These are phyloP conservation scores for Candida gigantensis DNA, from an alignment of 1,139 yeast species.

Conservation along the genomic window DNA sequence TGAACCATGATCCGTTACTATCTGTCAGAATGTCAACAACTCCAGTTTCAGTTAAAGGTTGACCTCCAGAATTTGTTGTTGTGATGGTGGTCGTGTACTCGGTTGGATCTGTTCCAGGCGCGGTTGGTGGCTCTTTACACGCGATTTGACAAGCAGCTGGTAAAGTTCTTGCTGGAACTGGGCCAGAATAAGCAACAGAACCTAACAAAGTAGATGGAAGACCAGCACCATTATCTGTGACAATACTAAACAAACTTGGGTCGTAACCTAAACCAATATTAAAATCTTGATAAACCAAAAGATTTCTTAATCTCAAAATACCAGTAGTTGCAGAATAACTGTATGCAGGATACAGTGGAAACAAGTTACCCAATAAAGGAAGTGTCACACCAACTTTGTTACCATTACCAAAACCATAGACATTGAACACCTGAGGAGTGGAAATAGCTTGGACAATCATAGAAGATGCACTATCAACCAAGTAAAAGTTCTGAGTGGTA, in stretches of 20 bases:
- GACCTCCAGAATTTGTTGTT: too few relatives aligned
- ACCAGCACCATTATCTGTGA: constrained; percentile 19
- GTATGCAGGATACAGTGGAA: constrained; percentile 14
- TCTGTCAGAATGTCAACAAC: too few relatives aligned
- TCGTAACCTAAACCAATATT: constrained; percentile 26
- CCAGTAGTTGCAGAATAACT: constrained; percentile 21
- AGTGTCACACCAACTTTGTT: constrained; percentile 26
- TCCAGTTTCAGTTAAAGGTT: too few relatives aligned
- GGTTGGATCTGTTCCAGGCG: constrained; percentile 7
- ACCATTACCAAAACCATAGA: constrained; percentile 34
- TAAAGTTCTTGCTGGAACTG: constrained; percentile 1
- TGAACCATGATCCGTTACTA: background rate
- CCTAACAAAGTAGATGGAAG: constrained; percentile 13
- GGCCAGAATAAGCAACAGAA: constrained; percentile 18
- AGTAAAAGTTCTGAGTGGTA: constrained; percentile 24
- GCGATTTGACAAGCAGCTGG: constrained; percentile 18
- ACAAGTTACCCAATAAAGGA: constrained; percentile 16
- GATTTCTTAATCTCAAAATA: constrained; percentile 16
- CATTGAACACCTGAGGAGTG: constrained; percentile 23
- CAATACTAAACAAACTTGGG: constrained; percentile 15
- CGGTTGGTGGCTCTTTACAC: constrained; percentile 2
- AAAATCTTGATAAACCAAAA: constrained; percentile 17
- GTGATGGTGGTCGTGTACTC: constrained; percentile 5
- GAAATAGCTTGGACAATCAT: constrained; percentile 22
- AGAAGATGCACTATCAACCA: constrained; percentile 21